Evolutionary conservation across 2,329 filamentous ascomycete species (phyloP).

Genomic region (Fusarium vanettenii): DNA sequence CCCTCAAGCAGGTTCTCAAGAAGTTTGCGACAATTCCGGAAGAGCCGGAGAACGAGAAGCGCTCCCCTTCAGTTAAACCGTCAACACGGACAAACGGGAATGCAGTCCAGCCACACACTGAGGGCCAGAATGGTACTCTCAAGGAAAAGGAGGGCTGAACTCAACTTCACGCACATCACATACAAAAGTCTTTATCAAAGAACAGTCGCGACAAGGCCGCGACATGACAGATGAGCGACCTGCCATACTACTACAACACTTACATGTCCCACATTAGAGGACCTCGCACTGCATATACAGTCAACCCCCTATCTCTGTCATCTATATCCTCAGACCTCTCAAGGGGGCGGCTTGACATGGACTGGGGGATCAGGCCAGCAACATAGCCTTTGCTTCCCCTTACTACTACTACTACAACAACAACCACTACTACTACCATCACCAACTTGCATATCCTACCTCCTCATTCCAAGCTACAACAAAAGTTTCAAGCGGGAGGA

Average conservation of each 20-base stretch:
- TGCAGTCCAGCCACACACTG: slow-evolving; percentile 17
- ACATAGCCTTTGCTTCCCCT: background rate
- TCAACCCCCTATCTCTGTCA: background rate
- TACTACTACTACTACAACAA: background rate
- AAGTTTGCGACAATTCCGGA: slow-evolving; percentile 86
- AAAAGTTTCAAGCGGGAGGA: slow-evolving; percentile 36
- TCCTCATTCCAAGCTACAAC: slow-evolving; percentile 19
- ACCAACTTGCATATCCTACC: slow-evolving; percentile 6
- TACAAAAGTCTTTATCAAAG: background rate
- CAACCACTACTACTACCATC: background rate
- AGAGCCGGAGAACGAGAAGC: slow-evolving; percentile 57
- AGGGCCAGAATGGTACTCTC: slow-evolving; percentile 24
- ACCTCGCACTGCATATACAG: background rate
- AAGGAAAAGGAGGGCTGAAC: slow-evolving; percentile 31
- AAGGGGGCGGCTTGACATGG: background rate
- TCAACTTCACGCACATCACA: background rate
- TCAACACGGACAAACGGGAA: slow-evolving; percentile 32
- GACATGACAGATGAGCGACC: slow-evolving; percentile 2
- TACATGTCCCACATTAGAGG: background rate
- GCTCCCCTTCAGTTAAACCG: slow-evolving; percentile 27
- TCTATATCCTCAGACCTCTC: background rate
- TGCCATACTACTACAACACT: background rate
- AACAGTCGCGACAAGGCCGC: background rate
- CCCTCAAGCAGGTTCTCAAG: slow-evolving; percentile 85
- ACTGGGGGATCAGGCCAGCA: background rate